These are phyloP conservation scores for Globisporangium paddicum DNA, from an alignment of 352 stramenopile genomes.

Conservation along the genomic window DNA sequence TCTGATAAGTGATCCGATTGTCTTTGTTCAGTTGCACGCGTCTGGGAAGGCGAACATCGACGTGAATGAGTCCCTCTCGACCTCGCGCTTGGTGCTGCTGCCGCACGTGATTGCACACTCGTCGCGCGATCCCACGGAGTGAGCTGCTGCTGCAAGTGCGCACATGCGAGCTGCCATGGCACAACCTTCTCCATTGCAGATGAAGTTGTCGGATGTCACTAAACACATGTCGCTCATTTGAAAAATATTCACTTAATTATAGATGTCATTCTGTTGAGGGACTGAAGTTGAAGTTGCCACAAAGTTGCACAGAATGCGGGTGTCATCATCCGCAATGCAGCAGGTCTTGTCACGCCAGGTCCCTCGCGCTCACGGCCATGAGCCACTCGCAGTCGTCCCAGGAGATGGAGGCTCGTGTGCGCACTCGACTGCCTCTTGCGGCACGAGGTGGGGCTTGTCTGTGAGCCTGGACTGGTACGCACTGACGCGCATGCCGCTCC, in stretches of 20 bases:
- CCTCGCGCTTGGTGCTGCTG: background rate
- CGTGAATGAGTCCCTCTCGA: background rate
- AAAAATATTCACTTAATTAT: background rate
- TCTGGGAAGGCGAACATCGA: background rate
- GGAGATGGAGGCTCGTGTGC: background rate
- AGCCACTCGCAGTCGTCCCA: background rate
- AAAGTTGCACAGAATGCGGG: background rate
- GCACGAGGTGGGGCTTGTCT: background rate
- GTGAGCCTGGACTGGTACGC: slow-evolving; percentile 2
- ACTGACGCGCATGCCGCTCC: background rate
- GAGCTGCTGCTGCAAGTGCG: background rate
- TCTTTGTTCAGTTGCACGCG: background rate
- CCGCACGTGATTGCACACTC: background rate
- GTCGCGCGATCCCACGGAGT: background rate
- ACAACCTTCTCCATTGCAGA: slow-evolving; percentile 2
- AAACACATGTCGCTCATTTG: background rate
- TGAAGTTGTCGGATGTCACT: background rate
- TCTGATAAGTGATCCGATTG: no score
- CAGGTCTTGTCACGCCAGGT: background rate
- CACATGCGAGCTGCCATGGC: background rate
- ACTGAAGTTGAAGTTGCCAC: background rate
- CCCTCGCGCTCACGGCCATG: background rate
- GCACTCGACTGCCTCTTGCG: background rate
- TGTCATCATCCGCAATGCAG: background rate
- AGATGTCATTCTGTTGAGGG: background rate